Percentiles rank a stretch among this genome's conserved stretches.
These are phyloP conservation scores for Croton laevigatus DNA, from an alignment of 441 rosid species.

Conservation along the genomic window DNA sequence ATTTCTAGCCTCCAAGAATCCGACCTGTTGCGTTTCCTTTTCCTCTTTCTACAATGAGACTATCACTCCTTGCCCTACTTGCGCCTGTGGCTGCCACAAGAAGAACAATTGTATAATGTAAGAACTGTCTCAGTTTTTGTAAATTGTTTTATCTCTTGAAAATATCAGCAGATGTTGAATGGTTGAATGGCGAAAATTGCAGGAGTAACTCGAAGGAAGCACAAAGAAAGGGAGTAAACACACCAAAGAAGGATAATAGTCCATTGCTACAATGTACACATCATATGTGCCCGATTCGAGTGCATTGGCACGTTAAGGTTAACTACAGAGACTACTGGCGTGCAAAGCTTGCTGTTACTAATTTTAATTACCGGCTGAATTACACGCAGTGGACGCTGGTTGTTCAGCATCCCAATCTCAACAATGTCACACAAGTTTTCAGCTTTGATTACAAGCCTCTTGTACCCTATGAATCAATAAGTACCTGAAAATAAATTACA, in stretches of 20 bases:
- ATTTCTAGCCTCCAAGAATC: constrained; percentile 78
- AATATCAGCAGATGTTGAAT: neutral
- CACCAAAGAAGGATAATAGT: constrained; percentile 54
- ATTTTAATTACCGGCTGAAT: constrained; percentile 84
- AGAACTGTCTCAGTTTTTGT: no score
- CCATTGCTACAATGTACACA: constrained; percentile 87
- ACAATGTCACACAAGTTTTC: constrained; percentile 78
- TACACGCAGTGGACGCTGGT: constrained; percentile 88
- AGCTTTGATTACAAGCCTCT: constrained; percentile 90
- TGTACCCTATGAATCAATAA: constrained; percentile 69
- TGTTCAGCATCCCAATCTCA: constrained; percentile 88
- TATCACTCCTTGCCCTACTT: constrained; percentile 81
- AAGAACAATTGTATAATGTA: constrained; percentile 56
- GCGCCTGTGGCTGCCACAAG: constrained; percentile 78
- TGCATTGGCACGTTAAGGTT: constrained; percentile 92
- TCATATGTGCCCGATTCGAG: constrained; percentile 89
- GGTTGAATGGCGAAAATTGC: constrained; percentile 31
- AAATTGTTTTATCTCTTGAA: neutral
- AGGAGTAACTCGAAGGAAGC: constrained; percentile 63
- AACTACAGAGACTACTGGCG: constrained; percentile 90
- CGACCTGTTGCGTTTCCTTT: constrained; percentile 84
- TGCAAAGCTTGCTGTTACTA: constrained; percentile 76
- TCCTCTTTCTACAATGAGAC: constrained; percentile 94
- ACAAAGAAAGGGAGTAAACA: constrained; percentile 48
- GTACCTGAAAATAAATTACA: constrained; percentile 22